Evolutionary conservation across 331 rosid species (phyloP).

Genomic region (Malus hybrid): DNA sequence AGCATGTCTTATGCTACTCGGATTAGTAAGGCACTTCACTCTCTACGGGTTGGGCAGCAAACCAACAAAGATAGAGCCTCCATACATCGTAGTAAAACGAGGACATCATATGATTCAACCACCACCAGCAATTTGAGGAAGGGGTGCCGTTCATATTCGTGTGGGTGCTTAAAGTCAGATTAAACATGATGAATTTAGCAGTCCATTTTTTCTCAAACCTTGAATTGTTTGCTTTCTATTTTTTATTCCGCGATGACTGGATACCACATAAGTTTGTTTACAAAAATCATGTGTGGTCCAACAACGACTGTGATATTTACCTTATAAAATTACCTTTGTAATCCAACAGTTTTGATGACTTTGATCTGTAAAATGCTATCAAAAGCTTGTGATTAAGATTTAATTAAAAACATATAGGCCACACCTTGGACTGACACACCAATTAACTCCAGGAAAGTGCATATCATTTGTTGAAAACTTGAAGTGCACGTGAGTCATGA

Average conservation of each 20-base stretch:
- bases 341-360: not conserved
- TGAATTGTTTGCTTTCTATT: not conserved
- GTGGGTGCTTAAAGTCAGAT: not conserved
- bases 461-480: not conserved
- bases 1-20: no score
- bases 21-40: no score
- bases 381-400: not conserved
- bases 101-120: no score
- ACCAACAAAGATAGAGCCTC: no score
- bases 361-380: no score
- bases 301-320: not conserved
- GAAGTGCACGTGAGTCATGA: not conserved
- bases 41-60: no score
- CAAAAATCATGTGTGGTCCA: not conserved
- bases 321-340: not conserved
- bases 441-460: no score
- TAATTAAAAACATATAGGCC: not conserved
- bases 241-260: not conserved
- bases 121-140: no score
- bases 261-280: not conserved
- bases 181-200: not conserved
- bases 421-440: not conserved
- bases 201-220: not conserved
- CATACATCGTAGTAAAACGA: no score
- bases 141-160: not conserved